Evolutionary conservation across 768 basidiomycete species (phyloP).

Genomic region (Scleroderma bovista): DNA sequence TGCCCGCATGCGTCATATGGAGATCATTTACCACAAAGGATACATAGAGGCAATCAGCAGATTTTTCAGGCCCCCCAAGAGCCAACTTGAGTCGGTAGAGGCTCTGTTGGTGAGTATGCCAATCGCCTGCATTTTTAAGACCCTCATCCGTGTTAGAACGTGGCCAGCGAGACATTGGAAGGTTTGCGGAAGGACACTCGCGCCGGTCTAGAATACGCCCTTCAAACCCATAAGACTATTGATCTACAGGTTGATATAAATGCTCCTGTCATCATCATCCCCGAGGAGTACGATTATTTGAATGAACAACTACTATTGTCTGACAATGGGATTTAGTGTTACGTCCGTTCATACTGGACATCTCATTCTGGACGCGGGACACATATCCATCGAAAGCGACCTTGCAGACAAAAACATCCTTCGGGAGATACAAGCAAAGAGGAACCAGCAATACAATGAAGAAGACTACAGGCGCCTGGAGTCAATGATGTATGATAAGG

Average conservation of each 20-base stretch:
- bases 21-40: conserved; percentile 92
- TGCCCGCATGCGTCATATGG: conserved; percentile 89
- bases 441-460: conserved; percentile 77
- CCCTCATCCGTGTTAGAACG: conserved; percentile 49
- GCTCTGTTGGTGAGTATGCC: conserved; percentile 67
- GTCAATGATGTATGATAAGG: conserved; percentile 92
- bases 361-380: conserved; percentile 91
- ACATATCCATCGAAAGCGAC: conserved; percentile 89
- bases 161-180: conserved; percentile 89
- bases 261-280: conserved; percentile 94
- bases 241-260: conserved; percentile 97
- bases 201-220: conserved; percentile 87
- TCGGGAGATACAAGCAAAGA: conserved; percentile 73
- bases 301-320: conserved; percentile 14
- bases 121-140: not conserved
- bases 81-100: conserved; percentile 92
- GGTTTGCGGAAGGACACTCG: conserved; percentile 91
- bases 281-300: conserved; percentile 64
- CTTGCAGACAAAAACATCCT: conserved; percentile 81
- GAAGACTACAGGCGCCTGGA: conserved; percentile 84
- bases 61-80: conserved; percentile 92
- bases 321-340: conserved; percentile 45
- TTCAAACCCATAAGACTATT: conserved; percentile 91
- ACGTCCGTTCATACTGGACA: conserved; percentile 75
- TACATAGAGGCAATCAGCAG: conserved; percentile 88